Base-by-base conservation (phyloP, 441 rosid genomes). In the Cnidoscolus chayamansa region DNA sequence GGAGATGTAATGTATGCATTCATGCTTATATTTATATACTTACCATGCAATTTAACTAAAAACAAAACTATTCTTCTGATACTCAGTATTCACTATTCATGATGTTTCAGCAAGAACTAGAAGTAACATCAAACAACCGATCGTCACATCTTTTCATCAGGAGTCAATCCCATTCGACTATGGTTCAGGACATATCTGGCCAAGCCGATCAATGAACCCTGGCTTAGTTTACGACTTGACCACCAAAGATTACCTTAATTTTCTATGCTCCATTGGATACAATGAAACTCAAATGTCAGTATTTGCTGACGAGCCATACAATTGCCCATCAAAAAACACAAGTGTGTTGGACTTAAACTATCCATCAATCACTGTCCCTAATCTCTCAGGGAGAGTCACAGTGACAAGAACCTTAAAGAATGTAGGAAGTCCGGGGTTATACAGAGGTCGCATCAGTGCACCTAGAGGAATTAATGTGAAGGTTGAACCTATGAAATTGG, bases 351-450 rank as follows among this genome's bases (percentile, higher is more conserved):
- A 83, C 77, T 56, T 87, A 48, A 85, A 85, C 69, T 79, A 84
- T 63, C 88, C 91, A 1, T 84, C 89, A 7, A 82, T 87, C 51
- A 68, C 87, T 6, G 74, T 88, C 45, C 83, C 85, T 1, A 12
- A 72, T 59, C 71, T 84, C 68, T 62, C 71, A 1, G 57, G 64
- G 15, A 62, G 65, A 0, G 77, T 73, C 7, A 76, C 71, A 0
- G 55, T 86, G 9, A 67, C 76, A 4, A 17, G 88, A 43, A 77
- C 69, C 11, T 75, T 84, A 7, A 86, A 83, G 61, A 87, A 86
- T 57, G 89, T 86, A 7, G 81, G 81, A 11, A 13, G 76, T 10
- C 83, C 83, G 0, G 80, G 80, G 0, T 53, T 73, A 3, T 82
- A 77, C 10, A 32, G 9, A 10, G 74, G 49, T 19, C 20, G 6